These are phyloP conservation scores for Ophiognomonia clavigignenti-juglandacearum DNA, from an alignment of 2,329 filamentous ascomycete species.

Conservation along the genomic window DNA sequence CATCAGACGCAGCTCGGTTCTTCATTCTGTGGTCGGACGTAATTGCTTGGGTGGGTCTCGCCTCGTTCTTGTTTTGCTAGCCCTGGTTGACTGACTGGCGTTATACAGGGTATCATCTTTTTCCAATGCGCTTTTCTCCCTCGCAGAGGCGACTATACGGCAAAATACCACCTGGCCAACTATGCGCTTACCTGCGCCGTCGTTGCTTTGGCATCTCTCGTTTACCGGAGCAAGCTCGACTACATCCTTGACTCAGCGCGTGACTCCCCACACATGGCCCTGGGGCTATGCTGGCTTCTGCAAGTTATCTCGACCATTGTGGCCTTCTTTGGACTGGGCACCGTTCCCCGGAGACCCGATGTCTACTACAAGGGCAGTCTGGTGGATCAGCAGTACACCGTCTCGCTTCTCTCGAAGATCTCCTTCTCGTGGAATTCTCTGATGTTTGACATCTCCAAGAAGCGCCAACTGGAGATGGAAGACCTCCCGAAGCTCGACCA, in stretches of 20 bases:
- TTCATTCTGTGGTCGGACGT: constrained; percentile 19
- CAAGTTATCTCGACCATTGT: constrained; percentile 21
- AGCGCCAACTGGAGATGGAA: constrained; percentile 25
- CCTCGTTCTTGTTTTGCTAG: not conserved
- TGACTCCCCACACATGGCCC: constrained; percentile 10
- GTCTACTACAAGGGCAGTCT: constrained; percentile 25
- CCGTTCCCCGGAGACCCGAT: constrained; percentile 28
- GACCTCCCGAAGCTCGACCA: constrained; percentile 29
- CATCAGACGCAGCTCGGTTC: not conserved
- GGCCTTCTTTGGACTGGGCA: constrained; percentile 23
- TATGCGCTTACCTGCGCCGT: constrained; percentile 23
- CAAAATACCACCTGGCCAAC: constrained; percentile 23
- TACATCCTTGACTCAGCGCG: constrained; percentile 18
- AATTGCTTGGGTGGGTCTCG: constrained; percentile 20
- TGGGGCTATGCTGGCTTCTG: constrained; percentile 22
- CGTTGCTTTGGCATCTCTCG: constrained; percentile 20
- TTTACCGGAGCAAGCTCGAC: constrained; percentile 23
- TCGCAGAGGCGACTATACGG: constrained; percentile 21
- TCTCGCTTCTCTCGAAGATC: constrained; percentile 24
- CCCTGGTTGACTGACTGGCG: too few relatives aligned
- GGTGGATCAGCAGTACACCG: constrained; percentile 31
- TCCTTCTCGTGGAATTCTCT: constrained; percentile 28
- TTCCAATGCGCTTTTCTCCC: constrained; percentile 26
- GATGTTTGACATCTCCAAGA: constrained; percentile 25
- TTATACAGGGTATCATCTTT: constrained; percentile 20